A percentile compares a stretch with the other conserved stretches of the same genome.
Evolutionary conservation across 352 stramenopile species (phyloP).

Genomic region (Phytophthora pseudosyringae): DNA sequence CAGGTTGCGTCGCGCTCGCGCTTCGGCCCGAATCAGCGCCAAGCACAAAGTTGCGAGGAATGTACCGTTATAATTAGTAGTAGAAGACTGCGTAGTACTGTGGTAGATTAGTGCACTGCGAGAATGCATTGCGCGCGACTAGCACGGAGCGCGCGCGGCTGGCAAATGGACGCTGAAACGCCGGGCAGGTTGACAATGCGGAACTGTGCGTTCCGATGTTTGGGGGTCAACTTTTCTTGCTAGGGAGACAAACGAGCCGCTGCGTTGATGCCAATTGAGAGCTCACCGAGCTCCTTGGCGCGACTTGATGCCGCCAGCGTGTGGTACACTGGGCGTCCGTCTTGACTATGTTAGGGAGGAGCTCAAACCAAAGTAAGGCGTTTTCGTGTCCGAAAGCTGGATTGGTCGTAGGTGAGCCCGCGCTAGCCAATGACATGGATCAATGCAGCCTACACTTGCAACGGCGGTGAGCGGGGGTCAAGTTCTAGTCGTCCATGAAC

Average conservation of each 20-base stretch:
- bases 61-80: too few relatives aligned
- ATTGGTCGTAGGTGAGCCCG: slow-evolving; percentile 3
- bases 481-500: background rate
- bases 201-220: slow-evolving; percentile 6
- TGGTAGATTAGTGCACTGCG: background rate
- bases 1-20: slow-evolving; percentile 7
- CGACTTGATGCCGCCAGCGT: background rate
- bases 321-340: background rate
- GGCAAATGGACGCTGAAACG: slow-evolving; percentile 18
- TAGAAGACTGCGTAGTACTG: too few relatives aligned
- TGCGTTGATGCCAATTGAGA: background rate
- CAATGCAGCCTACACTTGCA: slow-evolving; percentile 13
- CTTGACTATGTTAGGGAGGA: slow-evolving; percentile 9
- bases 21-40: background rate
- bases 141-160: slow-evolving; percentile 3
- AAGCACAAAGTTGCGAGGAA: background rate
- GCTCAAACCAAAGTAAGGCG: background rate
- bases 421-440: slow-evolving; percentile 9
- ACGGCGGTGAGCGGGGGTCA: slow-evolving; percentile 5
- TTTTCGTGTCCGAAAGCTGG: background rate
- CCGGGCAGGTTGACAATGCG: background rate
- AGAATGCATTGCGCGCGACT: slow-evolving; percentile 8
- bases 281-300: background rate
- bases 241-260: slow-evolving; percentile 1
- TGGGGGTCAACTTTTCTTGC: background rate